A percentile compares a stretch with the other conserved stretches of the same genome.
These are phyloP conservation scores for Aspergillus bombycis DNA, from an alignment of 2,329 filamentous ascomycete genomes.

Conservation along the genomic window DNA sequence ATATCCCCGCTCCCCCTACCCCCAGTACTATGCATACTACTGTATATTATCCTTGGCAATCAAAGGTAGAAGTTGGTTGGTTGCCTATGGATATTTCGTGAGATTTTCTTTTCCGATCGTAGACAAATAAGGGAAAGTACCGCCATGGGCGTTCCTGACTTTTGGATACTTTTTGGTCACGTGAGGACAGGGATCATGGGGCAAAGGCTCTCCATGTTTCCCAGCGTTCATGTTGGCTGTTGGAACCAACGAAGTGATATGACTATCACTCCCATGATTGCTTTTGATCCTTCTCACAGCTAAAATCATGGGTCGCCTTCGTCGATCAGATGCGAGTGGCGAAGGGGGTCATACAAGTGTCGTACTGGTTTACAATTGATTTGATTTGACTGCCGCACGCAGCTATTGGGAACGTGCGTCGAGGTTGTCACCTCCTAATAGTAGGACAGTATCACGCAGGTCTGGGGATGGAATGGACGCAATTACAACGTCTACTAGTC, in stretches of 20 bases:
- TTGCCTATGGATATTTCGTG: not conserved
- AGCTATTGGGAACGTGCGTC: not conserved
- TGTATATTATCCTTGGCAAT: not conserved
- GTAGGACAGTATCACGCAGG: slow-evolving; percentile 1
- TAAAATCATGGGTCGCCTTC: not conserved
- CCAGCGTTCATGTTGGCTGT: not conserved
- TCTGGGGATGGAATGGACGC: slow-evolving; percentile 12
- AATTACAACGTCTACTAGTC: not conserved
- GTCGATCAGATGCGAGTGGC: not conserved
- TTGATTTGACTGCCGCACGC: not conserved
- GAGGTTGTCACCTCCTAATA: slow-evolving; percentile 1
- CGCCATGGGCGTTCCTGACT: slow-evolving; percentile 9
- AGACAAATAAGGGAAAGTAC: not conserved
- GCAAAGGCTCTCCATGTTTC: not conserved
- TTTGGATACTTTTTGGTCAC: slow-evolving; percentile 19
- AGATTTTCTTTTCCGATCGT: not conserved
- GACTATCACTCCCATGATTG: not conserved
- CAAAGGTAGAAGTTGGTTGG: not conserved
- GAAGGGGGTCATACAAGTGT: not conserved
- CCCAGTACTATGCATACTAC: not conserved
- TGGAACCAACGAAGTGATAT: not conserved
- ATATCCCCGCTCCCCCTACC: not conserved
- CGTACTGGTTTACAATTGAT: not conserved
- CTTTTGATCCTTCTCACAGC: not conserved
- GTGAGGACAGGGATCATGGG: slow-evolving; percentile 10